A percentile compares a stretch with the other conserved stretches of the same genome.
Conservation (phyloP, 1,284 basidiomycete genomes). For the Leccinum fuscescens region DNA sequence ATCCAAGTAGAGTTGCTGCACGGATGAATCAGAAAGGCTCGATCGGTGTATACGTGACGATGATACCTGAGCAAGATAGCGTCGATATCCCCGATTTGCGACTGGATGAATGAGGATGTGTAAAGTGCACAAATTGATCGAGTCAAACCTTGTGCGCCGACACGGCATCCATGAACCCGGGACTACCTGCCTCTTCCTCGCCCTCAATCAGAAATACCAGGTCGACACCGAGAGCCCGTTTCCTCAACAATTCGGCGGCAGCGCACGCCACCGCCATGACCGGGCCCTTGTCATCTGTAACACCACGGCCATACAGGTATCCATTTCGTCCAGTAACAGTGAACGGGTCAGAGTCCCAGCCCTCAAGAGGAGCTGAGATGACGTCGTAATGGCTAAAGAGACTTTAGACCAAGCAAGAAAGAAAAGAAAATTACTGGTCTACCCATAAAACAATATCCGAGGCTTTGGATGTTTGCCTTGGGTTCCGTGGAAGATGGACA, state of each 20-base stretch:
- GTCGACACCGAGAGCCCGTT: constrained; percentile 78
- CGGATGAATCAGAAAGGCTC: background rate
- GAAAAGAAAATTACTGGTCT: constrained; percentile 6
- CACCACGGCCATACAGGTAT: constrained; percentile 91
- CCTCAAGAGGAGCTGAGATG: constrained; percentile 69
- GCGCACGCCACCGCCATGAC: constrained; percentile 91
- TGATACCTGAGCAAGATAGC: constrained; percentile 78
- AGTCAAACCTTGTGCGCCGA: constrained; percentile 63
- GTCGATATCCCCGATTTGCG: constrained; percentile 80
- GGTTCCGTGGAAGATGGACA: constrained; percentile 79
- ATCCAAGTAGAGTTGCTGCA: constrained; percentile 95
- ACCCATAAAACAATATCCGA: constrained; percentile 87
- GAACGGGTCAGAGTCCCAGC: constrained; percentile 90
- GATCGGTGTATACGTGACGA: background rate
- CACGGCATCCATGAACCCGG: constrained; percentile 80
- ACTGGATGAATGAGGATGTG: constrained; percentile 39
- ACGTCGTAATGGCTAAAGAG: constrained; percentile 84
- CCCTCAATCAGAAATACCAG: constrained; percentile 92
- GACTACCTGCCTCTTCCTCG: constrained; percentile 92
- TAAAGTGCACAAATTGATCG: background rate
- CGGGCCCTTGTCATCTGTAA: constrained; percentile 92
- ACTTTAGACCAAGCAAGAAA: background rate
- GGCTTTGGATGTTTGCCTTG: constrained; percentile 55
- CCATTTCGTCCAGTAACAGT: constrained; percentile 82
- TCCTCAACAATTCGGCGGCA: constrained; percentile 74